Evolutionary conservation across 331 rosid genomes (phyloP).

Genomic region (Phaseolus coccineus): DNA sequence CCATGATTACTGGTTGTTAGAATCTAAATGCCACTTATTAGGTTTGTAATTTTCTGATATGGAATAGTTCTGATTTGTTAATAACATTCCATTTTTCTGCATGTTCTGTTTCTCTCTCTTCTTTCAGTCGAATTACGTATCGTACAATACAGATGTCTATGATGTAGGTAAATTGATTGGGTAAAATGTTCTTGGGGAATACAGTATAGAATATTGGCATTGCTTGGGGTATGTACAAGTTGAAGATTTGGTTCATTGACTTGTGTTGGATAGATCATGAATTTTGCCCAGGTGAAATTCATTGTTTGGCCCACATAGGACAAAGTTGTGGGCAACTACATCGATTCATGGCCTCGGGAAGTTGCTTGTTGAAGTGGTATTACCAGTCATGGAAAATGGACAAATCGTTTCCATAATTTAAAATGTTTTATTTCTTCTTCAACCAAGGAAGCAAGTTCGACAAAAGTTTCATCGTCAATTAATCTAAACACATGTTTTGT

Average conservation of each 20-base stretch:
- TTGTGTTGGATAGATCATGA: neutral
- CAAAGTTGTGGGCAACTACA: neutral
- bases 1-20: neutral
- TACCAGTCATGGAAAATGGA: neutral
- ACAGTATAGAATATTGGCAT: neutral
- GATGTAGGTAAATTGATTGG: neutral
- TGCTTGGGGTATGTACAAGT: neutral
- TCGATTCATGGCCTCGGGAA: neutral
- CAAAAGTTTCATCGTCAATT: neutral
- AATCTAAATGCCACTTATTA: neutral
- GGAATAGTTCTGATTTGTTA: neutral
- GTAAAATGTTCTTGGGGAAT: neutral
- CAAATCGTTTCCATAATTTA: neutral
- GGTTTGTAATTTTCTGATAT: constrained; percentile 13
- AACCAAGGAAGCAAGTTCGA: neutral
- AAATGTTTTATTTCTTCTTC: neutral
- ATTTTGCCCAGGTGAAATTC: neutral
- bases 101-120: neutral
- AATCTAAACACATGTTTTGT: neutral
- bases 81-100: neutral
- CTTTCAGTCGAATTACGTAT: neutral
- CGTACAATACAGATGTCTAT: neutral
- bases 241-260: constrained; percentile 13
- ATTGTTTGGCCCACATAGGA: constrained; percentile 15
- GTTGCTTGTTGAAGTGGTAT: constrained; percentile 4